Evolutionary conservation across 2,329 filamentous ascomycete species (phyloP), one percentile per base, ranked within the genome.

Genomic region (Trichoderma harzianum): DNA sequence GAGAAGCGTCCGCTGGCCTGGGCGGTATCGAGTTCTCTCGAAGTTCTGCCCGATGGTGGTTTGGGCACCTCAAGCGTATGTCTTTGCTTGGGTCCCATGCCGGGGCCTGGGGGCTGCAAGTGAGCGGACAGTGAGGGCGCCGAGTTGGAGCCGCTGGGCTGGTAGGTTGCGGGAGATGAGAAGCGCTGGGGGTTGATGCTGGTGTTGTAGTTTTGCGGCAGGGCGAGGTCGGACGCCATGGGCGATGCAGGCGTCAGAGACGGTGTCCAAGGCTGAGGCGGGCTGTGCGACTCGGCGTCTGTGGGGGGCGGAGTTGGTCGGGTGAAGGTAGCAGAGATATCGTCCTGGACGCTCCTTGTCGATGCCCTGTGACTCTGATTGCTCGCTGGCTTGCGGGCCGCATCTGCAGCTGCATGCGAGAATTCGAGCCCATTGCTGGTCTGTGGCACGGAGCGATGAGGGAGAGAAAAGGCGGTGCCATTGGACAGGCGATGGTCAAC

Each of bases 51-150:
- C 21, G 62, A 60, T n/a, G 90, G 86, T 18, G 86, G 81, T 80
- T 91, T 93, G 8, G 95, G 94, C 0, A 97, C 93, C 81, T 97
- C 94, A 30, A 98, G 86, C 0, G 94, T 97, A 82, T 97, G 92
- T 75, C 95, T 90, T 73, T 97, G 93, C 80, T 92, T 92, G 63
- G 95, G 83, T 70, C 88, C 87, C 24, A 87, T 83, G 16, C 76
- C 69, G 47, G 74, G 58, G n/a, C 36, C 66, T 3, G 78, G 76
- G 10, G 88, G 84, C 51, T 90, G 86, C 58, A 86, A 80, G 72
- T 86, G 82, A 3, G 83, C 83, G n/a, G 88, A 86, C 1, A 86
- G 82, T 16, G 86, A 84, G 34, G 86, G 82, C 14, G 86, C 84
- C 47, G 81, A 78, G 55, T 79, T 79, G 21, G 81, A 76, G 34